These are phyloP conservation scores for Ustilago nuda DNA, from an alignment of 1,284 basidiomycete genomes.

Conservation along the genomic window DNA sequence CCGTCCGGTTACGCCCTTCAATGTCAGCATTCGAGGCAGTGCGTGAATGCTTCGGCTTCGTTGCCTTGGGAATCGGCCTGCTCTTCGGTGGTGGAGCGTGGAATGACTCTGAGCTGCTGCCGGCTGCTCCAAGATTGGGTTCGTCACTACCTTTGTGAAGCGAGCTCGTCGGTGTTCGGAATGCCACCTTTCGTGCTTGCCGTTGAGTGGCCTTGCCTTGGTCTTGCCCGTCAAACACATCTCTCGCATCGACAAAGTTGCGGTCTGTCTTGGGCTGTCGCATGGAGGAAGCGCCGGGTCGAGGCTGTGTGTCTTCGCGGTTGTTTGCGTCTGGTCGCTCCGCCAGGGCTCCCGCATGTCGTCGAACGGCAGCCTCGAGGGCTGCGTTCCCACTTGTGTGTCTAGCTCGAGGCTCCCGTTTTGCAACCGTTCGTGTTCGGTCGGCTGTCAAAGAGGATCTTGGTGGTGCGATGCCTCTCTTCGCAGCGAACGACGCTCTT, in stretches of 20 bases:
- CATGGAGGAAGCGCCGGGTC: conserved; percentile 12
- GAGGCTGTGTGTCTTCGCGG: neutral
- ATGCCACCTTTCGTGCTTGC: conserved; percentile 19
- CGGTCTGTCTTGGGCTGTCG: conserved; percentile 1
- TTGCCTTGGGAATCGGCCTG: neutral
- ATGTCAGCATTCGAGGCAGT: conserved; percentile 10
- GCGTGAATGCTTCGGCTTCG: conserved; percentile 18
- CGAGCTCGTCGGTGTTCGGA: conserved; percentile 31
- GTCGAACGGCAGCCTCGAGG: conserved; percentile 9
- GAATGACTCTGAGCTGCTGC: conserved; percentile 28
- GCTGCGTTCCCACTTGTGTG: conserved; percentile 5
- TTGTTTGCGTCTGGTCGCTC: neutral
- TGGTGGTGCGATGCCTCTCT: neutral
- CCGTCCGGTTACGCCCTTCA: conserved; percentile 34
- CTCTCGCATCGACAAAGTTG: conserved; percentile 13
- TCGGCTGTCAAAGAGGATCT: conserved; percentile 17
- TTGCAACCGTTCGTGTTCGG: neutral
- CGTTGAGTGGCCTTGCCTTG: neutral
- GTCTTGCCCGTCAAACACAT: neutral
- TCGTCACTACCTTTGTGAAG: conserved; percentile 26
- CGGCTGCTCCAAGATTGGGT: neutral
- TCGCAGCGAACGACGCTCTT: neutral
- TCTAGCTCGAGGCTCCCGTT: neutral
- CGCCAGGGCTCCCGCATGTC: neutral
- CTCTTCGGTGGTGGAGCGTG: conserved; percentile 5